Percentiles rank a stretch among this genome's conserved stretches.
Conservation (phyloP, 2,329 filamentous ascomycete genomes). For the Gyromitra esculenta region DNA sequence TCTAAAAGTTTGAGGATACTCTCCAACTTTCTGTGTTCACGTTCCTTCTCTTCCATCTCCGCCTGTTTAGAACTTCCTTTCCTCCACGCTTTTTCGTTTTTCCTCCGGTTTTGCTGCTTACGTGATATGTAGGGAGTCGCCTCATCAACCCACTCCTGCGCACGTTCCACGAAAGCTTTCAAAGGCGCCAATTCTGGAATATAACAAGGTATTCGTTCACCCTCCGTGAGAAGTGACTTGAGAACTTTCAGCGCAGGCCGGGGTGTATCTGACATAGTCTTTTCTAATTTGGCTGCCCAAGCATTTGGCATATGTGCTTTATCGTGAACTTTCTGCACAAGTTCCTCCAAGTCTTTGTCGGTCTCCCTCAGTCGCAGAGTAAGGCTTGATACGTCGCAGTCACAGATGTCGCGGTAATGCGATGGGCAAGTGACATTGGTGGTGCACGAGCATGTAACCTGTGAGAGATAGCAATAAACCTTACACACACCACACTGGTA, state of each 20-base stretch:
- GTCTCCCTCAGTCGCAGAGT: conserved; percentile 79
- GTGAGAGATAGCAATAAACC: conserved; percentile 86
- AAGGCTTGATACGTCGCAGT: conserved; percentile 56
- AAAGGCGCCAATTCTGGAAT: conserved; percentile 83
- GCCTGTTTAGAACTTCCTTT: conserved; percentile 76
- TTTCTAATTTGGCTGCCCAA: conserved; percentile 91
- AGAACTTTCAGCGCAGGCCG: conserved; percentile 87
- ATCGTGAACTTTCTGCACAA: conserved; percentile 80
- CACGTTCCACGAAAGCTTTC: conserved; percentile 90
- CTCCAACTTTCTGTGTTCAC: conserved; percentile 85
- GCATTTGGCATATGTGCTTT: conserved; percentile 84
- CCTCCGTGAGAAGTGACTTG: conserved; percentile 85
- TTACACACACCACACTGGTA: conserved; percentile 94
- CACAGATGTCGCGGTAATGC: conserved; percentile 69
- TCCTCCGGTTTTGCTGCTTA: conserved; percentile 96
- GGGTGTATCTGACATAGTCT: conserved; percentile 81
- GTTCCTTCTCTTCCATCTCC: conserved; percentile 83
- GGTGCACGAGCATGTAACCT: conserved; percentile 83
- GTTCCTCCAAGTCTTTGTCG: conserved; percentile 72
- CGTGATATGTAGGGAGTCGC: conserved; percentile 95
- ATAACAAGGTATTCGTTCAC: conserved; percentile 93
- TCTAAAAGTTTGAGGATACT: conserved; percentile 86
- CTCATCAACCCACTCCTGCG: conserved; percentile 98
- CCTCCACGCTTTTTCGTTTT: conserved; percentile 89
- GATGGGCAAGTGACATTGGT: conserved; percentile 82